A percentile compares a stretch with the other conserved stretches of the same genome.
These are phyloP conservation scores for Selenicereus undatus DNA, from an alignment of 148 eudicot genomes.

Conservation along the genomic window DNA sequence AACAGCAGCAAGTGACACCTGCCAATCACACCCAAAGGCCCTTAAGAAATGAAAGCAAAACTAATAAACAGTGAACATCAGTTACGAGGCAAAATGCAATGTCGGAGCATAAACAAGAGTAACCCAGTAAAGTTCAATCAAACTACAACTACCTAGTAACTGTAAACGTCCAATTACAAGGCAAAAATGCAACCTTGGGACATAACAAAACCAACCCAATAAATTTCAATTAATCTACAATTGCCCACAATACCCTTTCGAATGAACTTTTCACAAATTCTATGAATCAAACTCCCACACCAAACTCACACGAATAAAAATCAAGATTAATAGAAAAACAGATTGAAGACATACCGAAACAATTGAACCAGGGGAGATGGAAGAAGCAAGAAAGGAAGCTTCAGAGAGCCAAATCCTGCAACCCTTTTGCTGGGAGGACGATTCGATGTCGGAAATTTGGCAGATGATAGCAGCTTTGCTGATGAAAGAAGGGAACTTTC, in stretches of 20 bases:
- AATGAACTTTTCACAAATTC: neutral
- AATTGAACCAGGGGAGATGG: slow-evolving; percentile 57
- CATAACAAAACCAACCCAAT: neutral
- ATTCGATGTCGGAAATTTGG: slow-evolving; percentile 33
- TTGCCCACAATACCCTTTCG: neutral
- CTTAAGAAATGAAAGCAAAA: neutral
- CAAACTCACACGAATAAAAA: neutral
- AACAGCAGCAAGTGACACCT: slow-evolving; percentile 76
- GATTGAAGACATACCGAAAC: slow-evolving; percentile 50
- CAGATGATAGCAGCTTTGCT: slow-evolving; percentile 46
- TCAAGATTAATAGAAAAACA: neutral
- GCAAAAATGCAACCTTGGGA: neutral
- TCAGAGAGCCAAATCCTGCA: slow-evolving; percentile 82
- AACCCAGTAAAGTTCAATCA: neutral
- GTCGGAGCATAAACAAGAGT: neutral
- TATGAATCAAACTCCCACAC: neutral
- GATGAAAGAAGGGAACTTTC: slow-evolving; percentile 60
- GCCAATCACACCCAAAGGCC: slow-evolving; percentile 17
- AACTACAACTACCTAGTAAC: neutral
- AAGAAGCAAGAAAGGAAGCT: slow-evolving; percentile 55
- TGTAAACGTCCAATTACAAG: neutral
- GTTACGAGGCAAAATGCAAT: neutral
- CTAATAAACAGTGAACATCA: no score
- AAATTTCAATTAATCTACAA: neutral
- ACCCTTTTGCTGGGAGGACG: slow-evolving; percentile 38